A percentile compares a stretch with the other conserved stretches of the same genome.
phyloP scores from a whole-genome alignment of 2,329 filamentous ascomycete species.

The Chaetothyriales sp. region DNA sequence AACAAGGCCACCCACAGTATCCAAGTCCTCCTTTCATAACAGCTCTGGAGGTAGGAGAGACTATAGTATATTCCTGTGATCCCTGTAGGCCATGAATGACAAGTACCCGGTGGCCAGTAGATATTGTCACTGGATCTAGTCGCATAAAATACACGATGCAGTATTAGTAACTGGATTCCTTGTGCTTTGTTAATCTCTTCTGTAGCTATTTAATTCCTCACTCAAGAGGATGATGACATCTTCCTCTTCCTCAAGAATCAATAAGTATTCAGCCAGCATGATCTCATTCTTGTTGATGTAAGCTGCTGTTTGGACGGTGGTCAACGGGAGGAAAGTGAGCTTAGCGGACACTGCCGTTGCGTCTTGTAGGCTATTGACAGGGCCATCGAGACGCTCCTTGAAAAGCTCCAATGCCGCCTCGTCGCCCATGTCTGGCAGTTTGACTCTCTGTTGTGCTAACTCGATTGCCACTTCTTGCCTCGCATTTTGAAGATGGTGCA shows the following conservation, averaged over 20 bases:
- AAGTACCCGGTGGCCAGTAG: conserved; percentile 24
- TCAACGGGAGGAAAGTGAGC: conserved; percentile 18
- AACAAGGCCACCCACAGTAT: conserved; percentile 23
- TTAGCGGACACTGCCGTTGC: conserved; percentile 8
- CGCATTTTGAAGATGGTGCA: conserved; percentile 24
- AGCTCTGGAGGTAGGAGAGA: conserved; percentile 21
- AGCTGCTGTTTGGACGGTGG: conserved; percentile 18
- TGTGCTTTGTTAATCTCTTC: conserved; percentile 18
- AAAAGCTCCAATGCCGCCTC: conserved; percentile 17
- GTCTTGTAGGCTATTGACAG: conserved; percentile 4
- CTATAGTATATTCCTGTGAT: conserved; percentile 21
- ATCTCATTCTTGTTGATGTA: conserved; percentile 13
- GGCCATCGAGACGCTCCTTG: conserved; percentile 7
- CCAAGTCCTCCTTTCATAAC: conserved; percentile 12
- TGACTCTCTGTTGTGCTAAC: conserved; percentile 10
- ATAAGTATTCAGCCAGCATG: conserved; percentile 8
- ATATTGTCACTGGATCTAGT: conserved; percentile 22
- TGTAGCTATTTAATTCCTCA: conserved; percentile 22
- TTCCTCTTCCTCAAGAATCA: conserved; percentile 17
- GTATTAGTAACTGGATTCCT: conserved; percentile 24
- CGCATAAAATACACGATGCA: conserved; percentile 27
- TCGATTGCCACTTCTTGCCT: conserved; percentile 13
- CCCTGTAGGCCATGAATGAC: conserved; percentile 24
- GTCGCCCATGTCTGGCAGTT: neutral
- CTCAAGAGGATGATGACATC: conserved; percentile 22